Base-by-base conservation (phyloP, 805 yeast genomes). In the Sugiyamaella americana region DNA sequence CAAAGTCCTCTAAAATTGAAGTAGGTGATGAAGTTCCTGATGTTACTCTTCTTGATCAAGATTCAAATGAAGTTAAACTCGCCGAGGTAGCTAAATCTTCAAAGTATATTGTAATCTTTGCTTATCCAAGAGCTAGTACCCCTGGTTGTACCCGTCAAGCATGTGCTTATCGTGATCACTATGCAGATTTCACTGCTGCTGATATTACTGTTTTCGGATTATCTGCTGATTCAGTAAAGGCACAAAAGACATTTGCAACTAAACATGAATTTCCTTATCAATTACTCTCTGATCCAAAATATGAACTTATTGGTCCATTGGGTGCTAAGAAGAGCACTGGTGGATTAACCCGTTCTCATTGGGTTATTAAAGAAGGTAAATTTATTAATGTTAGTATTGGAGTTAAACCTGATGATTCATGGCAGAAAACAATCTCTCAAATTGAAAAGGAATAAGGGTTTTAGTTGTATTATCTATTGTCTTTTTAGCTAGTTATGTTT, bases 141-240 rank as follows among this genome's bases (percentile, higher is more conserved):
- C 96, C 96, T 1, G 98, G 98, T 2, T 93, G 98, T 66, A 91
- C 98, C 1, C 77, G 87, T 57, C 98, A 91, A 67, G 97, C 89
- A 2, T 76, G 84, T 62, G 96, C 96, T 0, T 93, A 84, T 63
- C 80, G 93, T 57, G 81, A 78, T 53, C 78, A 78, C 56, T 81
- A 68, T 62, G 70, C 73, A 2, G 69, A 73, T 37, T 74, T 84
- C 57, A 63, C 70, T 40, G 67, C 75, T 34, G 75, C 74, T 20
- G 57, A 59, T 17, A 82, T 80, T 1, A 68, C 76, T 0, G 82
- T 91, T 1, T 80, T 75, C 56, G 98, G 98, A 0, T 63, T 91
- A 42, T 83, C 94, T 58, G 82, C 91, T 3, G 98, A 91, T 61
- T 58, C 79, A n/a, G 81, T 84, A 23, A 75, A 76, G 52, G 75